Conservation (phyloP, 2,329 filamentous ascomycete genomes). For the Sarocladium strictum region DNA sequence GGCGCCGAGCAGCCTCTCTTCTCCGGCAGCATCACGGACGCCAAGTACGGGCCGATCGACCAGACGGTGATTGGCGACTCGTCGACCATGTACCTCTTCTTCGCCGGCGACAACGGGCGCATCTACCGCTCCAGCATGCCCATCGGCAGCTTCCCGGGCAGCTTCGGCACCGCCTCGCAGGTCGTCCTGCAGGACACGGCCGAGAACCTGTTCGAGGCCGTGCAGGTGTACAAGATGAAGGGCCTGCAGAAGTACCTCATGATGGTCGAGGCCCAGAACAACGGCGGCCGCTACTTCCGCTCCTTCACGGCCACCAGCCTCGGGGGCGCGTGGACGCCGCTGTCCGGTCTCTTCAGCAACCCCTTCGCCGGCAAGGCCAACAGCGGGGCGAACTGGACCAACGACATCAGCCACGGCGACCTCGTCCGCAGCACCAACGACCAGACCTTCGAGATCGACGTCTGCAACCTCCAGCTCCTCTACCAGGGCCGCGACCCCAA, state of each 20-base stretch:
- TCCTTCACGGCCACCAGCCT: constrained; percentile 55
- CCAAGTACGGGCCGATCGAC: constrained; percentile 50
- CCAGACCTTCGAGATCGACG: constrained; percentile 55
- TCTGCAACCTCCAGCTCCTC: constrained; percentile 56
- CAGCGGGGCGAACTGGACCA: constrained; percentile 56
- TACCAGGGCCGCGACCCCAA: constrained; percentile 43
- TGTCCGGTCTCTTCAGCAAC: constrained; percentile 24
- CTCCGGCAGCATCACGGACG: constrained; percentile 46
- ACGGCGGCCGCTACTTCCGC: constrained; percentile 51
- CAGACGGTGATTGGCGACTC: constrained; percentile 56
- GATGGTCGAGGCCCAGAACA: constrained; percentile 55
- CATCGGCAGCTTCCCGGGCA: constrained; percentile 52
- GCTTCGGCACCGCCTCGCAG: constrained; percentile 43
- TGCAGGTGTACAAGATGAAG: constrained; percentile 54
- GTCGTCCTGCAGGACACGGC: constrained; percentile 44
- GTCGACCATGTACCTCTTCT: constrained; percentile 59
- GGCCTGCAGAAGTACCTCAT: constrained; percentile 53
- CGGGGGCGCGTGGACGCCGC: constrained; percentile 48
- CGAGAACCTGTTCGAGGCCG: constrained; percentile 57
- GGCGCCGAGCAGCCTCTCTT: constrained; percentile 45
- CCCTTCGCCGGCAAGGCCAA: constrained; percentile 61
- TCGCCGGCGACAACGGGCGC: constrained; percentile 57
- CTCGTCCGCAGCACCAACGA: constrained; percentile 47
- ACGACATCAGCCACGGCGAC: constrained; percentile 60
- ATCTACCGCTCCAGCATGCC: constrained; percentile 59